Evolutionary conservation across 1,284 basidiomycete species (phyloP), one percentile per base, ranked within the genome.

Genomic region (Marasmius fiardii): DNA sequence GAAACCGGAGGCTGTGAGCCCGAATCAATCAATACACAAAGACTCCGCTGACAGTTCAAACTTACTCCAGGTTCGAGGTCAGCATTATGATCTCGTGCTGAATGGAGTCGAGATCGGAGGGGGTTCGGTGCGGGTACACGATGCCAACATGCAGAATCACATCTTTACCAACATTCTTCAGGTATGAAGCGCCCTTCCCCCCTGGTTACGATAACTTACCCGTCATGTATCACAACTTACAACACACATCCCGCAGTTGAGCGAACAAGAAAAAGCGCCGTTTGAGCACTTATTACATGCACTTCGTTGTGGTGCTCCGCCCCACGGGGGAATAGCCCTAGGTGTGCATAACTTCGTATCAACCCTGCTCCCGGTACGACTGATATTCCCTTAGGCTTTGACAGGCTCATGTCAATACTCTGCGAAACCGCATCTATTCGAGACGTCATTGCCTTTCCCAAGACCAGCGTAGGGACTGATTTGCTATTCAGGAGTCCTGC

Each of bases 21-120:
- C 2, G 20, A 20, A 45, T 14, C 51, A 34, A 37, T 26, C 23
- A 28, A 23, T 21, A 26, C 12, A 14, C 8, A 8, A 20, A 51
- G 26, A 10, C 39, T 2, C 41, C 26, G 41, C 56, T 55, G 43
- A 56, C 49, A n/a, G 53, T 48, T 54, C 44, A 53, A 41, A 49
- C 49, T 57, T 37, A 47, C 28, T 14, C 45, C 50, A 92, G 89
- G 87, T 95, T 61, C 84, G 93, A 49, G 95, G 95, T 1, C 95
- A 98, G 71, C 95, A 98, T 72, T 98, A 98, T 67, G 95, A 98
- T 74, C 86, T 98, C 43, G 94, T 98, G n/a, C 71, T 98, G 58
- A 93, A 98, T 69, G 95, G 95, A 2, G 82, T 89, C 57, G 95
- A 98, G 74, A 90, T 98, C 60, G 95, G 93, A 24, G 95, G 95